These are phyloP conservation scores for Cicer pinnatifidum DNA, from an alignment of 306 rosid genomes.

Conservation along the genomic window DNA sequence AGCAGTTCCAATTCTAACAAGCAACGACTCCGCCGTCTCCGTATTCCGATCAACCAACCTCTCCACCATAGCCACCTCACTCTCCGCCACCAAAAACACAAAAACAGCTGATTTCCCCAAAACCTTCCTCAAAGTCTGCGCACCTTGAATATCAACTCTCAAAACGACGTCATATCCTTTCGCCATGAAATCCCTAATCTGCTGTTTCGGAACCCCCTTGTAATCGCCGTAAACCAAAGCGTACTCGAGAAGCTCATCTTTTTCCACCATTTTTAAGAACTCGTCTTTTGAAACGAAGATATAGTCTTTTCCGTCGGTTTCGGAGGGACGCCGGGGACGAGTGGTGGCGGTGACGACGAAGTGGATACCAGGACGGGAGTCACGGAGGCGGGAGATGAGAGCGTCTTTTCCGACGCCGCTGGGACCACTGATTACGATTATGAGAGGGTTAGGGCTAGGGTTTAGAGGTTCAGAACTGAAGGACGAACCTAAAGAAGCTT, in stretches of 20 bases:
- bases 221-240: slow-evolving; percentile 93
- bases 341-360: slow-evolving; percentile 87
- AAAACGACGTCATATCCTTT: slow-evolving; percentile 74
- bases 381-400: slow-evolving; percentile 61
- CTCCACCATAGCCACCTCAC: slow-evolving; percentile 79
- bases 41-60: slow-evolving; percentile 81
- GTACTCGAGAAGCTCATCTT: slow-evolving; percentile 77
- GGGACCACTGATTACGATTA: slow-evolving; percentile 85
- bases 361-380: slow-evolving; percentile 61
- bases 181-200: slow-evolving; percentile 75
- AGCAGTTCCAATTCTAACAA: slow-evolving; percentile 81
- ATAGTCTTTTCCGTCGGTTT: slow-evolving; percentile 76
- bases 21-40: slow-evolving; percentile 72
- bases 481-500: slow-evolving; percentile 68
- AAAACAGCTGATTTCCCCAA: slow-evolving; percentile 81
- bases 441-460: slow-evolving; percentile 66
- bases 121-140: slow-evolving; percentile 69
- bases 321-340: slow-evolving; percentile 66
- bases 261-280: slow-evolving; percentile 62
- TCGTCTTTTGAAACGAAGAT: slow-evolving; percentile 73
- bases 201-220: slow-evolving; percentile 89
- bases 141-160: slow-evolving; percentile 94
- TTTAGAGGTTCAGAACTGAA: slow-evolving; percentile 64
- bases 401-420: slow-evolving; percentile 98
- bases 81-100: slow-evolving; percentile 77